Evolutionary conservation across 2,329 filamentous ascomycete genomes (phyloP), one percentile per base, ranked within the genome.

Genomic region (Volutella citrinella): DNA sequence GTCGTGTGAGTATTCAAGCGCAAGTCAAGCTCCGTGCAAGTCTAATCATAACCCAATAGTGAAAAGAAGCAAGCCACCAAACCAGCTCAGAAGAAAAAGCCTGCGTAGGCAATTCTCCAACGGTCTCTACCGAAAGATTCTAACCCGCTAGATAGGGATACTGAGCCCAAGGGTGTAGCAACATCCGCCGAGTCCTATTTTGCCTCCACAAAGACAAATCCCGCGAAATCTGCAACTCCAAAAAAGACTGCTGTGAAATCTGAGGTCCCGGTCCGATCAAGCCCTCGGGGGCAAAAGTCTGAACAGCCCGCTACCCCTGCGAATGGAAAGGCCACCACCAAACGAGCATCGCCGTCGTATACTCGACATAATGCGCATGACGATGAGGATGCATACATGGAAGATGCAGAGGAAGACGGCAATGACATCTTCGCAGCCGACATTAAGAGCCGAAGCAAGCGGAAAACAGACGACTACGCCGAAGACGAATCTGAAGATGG

Each of bases 381-480:
- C 21, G 74, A 79, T 38, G 71, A 72, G 8, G 72, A 78, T 49
- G 73, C 69, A 6, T 78, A 75, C 38, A 63, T 84, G 46, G 77
- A 87, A 14, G 83, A 86, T 33, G 82, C 81, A 20, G 81, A 84
- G 21, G 72, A 76, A 7, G 78, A 87, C 27, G 82, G 77, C 4
- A 84, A 78, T n/a, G 90, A 95, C 49, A 89, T 95, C 14, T 90
- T 90, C 60, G 84, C 82, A 11, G 82, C 84, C 5, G 80, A 87
- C 45, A 75, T 74, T 20, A 84, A 80, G 55, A 75, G 74, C 29
- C 68, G 76, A 27, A 78, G 74, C 36, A 87, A 80, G 56, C 72
- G 76, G 30, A 84, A 80, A 50, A 80, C 80, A 24, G 86, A 93
- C 53, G 82, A 87, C 33, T 87, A 90, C 36, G 73, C 77, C 38